Evolutionary conservation across 1,139 yeast genomes (phyloP).

Genomic region (Candida frijolesensis): DNA sequence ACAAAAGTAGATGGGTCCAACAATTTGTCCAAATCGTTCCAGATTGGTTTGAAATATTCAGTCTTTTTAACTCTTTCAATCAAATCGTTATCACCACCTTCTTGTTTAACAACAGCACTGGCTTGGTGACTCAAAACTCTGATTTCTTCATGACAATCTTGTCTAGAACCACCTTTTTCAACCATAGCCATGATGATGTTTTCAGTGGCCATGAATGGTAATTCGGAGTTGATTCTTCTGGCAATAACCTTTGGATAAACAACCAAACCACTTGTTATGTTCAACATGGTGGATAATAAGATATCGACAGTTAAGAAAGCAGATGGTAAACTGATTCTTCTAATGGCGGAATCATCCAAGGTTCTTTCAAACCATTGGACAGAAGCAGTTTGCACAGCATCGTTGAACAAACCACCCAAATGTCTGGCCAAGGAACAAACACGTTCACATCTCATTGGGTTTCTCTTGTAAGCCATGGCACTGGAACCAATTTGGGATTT

Average conservation of each 20-base stretch:
- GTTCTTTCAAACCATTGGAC: constrained; percentile 99
- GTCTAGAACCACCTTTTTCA: constrained; percentile 96
- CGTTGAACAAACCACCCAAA: constrained; percentile 85
- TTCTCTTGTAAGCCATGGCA: constrained; percentile 99
- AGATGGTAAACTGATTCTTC: constrained; percentile 95
- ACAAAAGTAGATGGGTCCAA: constrained; percentile 93
- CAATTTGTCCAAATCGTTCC: constrained; percentile 76
- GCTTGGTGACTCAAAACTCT: constrained; percentile 98
- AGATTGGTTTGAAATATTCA: constrained; percentile 85
- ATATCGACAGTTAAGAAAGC: constrained; percentile 97
- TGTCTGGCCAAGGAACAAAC: constrained; percentile 97
- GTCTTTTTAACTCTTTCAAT: constrained; percentile 84
- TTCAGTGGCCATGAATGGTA: constrained; percentile 99
- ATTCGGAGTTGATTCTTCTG: constrained; percentile 90
- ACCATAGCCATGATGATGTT: constrained; percentile 99
- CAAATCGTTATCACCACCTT: constrained; percentile 98
- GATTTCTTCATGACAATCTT: constrained; percentile 96
- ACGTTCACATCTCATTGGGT: constrained; percentile 99
- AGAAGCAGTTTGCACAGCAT: constrained; percentile 94
- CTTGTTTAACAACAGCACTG: constrained; percentile 93
- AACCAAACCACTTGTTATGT: constrained; percentile 92
- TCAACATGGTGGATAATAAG: constrained; percentile 82
- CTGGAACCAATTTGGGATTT: constrained; percentile 96
- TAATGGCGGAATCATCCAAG: constrained; percentile 95
- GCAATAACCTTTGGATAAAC: constrained; percentile 98